Evolutionary conservation across 225 moss, liverwort and hornwort species (phyloP).

Genomic region (Sphagnum contortum): DNA sequence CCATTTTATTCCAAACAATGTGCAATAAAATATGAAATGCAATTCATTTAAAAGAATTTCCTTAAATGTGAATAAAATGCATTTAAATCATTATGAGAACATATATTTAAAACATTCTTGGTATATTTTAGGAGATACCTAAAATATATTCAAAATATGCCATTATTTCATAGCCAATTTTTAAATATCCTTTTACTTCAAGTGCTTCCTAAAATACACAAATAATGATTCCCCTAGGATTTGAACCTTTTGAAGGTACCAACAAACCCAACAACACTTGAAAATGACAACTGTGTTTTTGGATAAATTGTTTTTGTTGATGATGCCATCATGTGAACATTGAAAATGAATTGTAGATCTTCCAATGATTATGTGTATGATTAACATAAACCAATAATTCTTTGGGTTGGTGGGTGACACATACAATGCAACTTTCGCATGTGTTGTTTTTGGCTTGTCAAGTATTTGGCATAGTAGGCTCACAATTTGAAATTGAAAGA

Average conservation of each 20-base stretch:
- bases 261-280: background rate
- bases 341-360: background rate
- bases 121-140: too few relatives aligned
- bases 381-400: background rate
- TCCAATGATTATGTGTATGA: background rate
- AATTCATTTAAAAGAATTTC: too few relatives aligned
- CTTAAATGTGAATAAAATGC: too few relatives aligned
- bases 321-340: background rate
- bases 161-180: too few relatives aligned
- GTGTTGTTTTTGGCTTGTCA: background rate
- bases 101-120: too few relatives aligned
- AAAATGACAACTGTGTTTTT: background rate
- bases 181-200: too few relatives aligned
- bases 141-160: too few relatives aligned
- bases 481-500: background rate
- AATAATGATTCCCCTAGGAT: too few relatives aligned
- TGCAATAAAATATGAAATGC: too few relatives aligned
- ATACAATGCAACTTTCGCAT: background rate
- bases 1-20: too few relatives aligned
- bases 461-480: background rate
- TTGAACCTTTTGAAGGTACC: background rate
- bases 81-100: too few relatives aligned
- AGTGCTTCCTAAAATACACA: too few relatives aligned
- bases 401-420: background rate
- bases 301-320: background rate